phyloP scores from a whole-genome alignment of 2,329 filamentous ascomycete genomes.

The Pseudogymnoascus sp. region DNA sequence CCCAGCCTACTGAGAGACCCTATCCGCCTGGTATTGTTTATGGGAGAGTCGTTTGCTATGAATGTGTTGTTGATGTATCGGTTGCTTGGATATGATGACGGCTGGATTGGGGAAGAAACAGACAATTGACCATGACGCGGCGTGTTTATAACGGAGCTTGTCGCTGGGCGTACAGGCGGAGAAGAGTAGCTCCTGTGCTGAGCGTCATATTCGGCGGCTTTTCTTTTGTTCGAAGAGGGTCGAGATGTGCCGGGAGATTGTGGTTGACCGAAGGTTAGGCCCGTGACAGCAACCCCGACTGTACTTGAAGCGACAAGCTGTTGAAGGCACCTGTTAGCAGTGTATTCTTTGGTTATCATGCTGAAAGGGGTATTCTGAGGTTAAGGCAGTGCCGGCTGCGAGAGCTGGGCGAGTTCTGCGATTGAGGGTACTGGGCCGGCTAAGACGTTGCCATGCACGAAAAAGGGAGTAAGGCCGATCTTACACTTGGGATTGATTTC shows the following conservation, averaged over 20 bases:
- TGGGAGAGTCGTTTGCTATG: constrained; percentile 19
- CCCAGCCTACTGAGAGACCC: constrained; percentile 20
- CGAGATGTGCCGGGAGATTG: constrained; percentile 20
- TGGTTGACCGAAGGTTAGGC: constrained; percentile 26
- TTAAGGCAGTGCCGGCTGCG: neutral
- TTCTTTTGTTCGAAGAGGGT: constrained; percentile 26
- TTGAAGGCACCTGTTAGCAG: constrained; percentile 10
- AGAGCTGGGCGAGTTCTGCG: neutral
- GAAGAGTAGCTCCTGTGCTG: constrained; percentile 19
- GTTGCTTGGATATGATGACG: constrained; percentile 15
- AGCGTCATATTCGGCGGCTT: constrained; percentile 19
- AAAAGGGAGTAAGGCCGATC: constrained; percentile 10
- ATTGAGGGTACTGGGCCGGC: neutral
- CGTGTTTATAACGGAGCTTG: constrained; percentile 24
- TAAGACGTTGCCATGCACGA: neutral
- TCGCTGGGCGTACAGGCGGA: constrained; percentile 22
- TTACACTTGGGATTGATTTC: constrained; percentile 15
- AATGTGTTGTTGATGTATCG: constrained; percentile 12
- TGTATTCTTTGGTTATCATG: neutral
- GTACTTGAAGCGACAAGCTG: constrained; percentile 31
- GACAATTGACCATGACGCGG: constrained; percentile 11
- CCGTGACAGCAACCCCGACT: constrained; percentile 28
- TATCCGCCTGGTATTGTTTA: constrained; percentile 19
- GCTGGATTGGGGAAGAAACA: constrained; percentile 7
- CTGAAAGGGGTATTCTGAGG: neutral